Percentiles rank a stretch among this genome's conserved stretches.
These are phyloP conservation scores for Huntiella savannae DNA, from an alignment of 2,329 filamentous ascomycete species.

Conservation along the genomic window DNA sequence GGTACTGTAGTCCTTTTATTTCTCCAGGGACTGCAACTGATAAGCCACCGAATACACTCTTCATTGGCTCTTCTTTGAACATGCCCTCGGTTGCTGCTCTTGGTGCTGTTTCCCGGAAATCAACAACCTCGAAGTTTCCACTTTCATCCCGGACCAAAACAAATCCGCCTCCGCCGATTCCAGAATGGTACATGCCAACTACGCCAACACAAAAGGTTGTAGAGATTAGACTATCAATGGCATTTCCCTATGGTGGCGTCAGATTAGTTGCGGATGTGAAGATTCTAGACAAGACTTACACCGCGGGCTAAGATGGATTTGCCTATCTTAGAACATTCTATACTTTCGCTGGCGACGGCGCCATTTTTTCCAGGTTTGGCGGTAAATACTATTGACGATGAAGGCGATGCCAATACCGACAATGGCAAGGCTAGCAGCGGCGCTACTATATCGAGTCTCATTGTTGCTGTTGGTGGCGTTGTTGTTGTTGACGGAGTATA, in stretches of 20 bases:
- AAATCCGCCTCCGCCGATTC: conserved; percentile 82
- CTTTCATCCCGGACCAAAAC: conserved; percentile 56
- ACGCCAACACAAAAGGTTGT: conserved; percentile 60
- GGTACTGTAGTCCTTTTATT: conserved; percentile 57
- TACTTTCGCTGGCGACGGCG: conserved; percentile 51
- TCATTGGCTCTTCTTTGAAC: conserved; percentile 52
- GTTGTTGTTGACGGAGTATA: too few relatives aligned
- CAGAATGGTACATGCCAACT: conserved; percentile 58
- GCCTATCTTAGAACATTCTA: conserved; percentile 51
- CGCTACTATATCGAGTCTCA: too few relatives aligned
- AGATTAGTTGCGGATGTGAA: background rate
- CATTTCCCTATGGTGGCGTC: conserved; percentile 38
- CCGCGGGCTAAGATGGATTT: conserved; percentile 37
- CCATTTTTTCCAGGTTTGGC: conserved; percentile 21
- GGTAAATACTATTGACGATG: background rate
- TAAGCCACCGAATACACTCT: conserved; percentile 53
- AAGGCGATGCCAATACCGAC: too few relatives aligned
- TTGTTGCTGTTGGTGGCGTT: too few relatives aligned
- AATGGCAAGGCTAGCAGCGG: too few relatives aligned
- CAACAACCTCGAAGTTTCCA: conserved; percentile 68
- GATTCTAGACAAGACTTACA: conserved; percentile 18
- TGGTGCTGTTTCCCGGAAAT: conserved; percentile 79
- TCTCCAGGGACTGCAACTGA: conserved; percentile 56
- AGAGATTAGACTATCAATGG: conserved; percentile 56
- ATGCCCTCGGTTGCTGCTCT: conserved; percentile 67